Conservation (phyloP, 306 rosid species). For the Hippophae gyantsensis region DNA sequence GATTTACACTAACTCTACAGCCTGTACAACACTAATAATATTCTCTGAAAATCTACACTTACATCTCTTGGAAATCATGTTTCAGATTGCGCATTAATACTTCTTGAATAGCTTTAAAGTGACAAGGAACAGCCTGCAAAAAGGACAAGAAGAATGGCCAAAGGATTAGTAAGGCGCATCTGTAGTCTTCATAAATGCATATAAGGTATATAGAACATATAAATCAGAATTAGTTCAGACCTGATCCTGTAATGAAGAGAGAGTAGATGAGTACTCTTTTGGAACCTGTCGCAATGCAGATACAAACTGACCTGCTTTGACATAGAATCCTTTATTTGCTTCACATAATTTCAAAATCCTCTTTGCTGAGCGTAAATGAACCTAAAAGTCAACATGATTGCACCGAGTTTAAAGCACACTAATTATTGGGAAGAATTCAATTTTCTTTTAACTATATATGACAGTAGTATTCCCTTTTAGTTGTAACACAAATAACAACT, state of each 20-base stretch:
- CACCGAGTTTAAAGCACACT: slow-evolving; percentile 1
- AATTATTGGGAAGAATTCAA: neutral
- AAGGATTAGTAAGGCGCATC: slow-evolving; percentile 11
- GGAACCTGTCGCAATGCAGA: slow-evolving; percentile 62
- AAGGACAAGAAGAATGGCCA: slow-evolving; percentile 22
- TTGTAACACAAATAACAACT: too few relatives aligned
- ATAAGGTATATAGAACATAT: neutral
- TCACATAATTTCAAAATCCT: slow-evolving; percentile 67
- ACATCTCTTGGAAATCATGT: slow-evolving; percentile 54
- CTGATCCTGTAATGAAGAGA: slow-evolving; percentile 72
- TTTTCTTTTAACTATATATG: neutral
- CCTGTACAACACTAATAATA: too few relatives aligned
- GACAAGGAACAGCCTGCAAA: slow-evolving; percentile 69
- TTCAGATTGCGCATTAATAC: slow-evolving; percentile 52
- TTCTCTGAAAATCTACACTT: too few relatives aligned
- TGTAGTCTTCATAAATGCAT: neutral
- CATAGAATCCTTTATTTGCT: slow-evolving; percentile 79
- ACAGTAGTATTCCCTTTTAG: neutral
- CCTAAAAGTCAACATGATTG: slow-evolving; percentile 32
- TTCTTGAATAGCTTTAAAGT: slow-evolving; percentile 44
- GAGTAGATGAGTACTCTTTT: slow-evolving; percentile 58
- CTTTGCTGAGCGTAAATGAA: slow-evolving; percentile 67
- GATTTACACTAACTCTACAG: too few relatives aligned
- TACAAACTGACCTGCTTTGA: slow-evolving; percentile 86
- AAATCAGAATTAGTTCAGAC: slow-evolving; percentile 22